Conservation (phyloP, 2,329 filamentous ascomycete genomes). For the Pseudogymnoascus destructans region DNA sequence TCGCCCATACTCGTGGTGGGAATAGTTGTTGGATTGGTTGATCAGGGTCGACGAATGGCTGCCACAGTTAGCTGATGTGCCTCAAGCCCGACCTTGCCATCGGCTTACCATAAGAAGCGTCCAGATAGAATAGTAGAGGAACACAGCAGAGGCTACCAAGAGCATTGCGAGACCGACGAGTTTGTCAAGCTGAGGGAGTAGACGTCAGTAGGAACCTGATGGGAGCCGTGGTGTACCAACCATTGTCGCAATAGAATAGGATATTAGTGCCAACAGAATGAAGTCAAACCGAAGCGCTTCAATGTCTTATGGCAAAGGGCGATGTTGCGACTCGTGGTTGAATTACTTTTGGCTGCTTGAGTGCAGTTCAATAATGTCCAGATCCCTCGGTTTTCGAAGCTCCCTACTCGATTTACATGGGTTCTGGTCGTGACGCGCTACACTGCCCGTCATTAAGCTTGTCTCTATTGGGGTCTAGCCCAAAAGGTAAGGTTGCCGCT, state of each 20-base stretch:
- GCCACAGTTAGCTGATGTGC: slow-evolving; percentile 14
- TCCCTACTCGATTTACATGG: slow-evolving; percentile 8
- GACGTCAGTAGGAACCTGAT: background rate
- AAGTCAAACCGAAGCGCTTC: background rate
- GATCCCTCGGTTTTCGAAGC: slow-evolving; percentile 8
- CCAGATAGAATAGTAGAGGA: slow-evolving; percentile 95
- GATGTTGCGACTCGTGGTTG: background rate
- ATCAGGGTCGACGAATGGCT: slow-evolving; percentile 95
- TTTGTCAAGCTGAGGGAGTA: slow-evolving; percentile 67
- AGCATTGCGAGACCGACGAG: slow-evolving; percentile 65
- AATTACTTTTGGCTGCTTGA: background rate
- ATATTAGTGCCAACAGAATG: slow-evolving; percentile 1
- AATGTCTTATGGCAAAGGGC: background rate
- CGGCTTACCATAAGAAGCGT: slow-evolving; percentile 79
- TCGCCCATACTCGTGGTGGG: slow-evolving; percentile 94
- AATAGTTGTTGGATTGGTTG: slow-evolving; percentile 92
- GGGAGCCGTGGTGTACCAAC: slow-evolving; percentile 14
- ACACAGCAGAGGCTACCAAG: slow-evolving; percentile 57
- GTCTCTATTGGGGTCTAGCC: slow-evolving; percentile 7
- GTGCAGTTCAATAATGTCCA: background rate
- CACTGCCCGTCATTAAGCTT: slow-evolving; percentile 7
- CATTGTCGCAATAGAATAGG: slow-evolving; percentile 22
- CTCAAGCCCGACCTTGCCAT: slow-evolving; percentile 50
- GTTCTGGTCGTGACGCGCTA: slow-evolving; percentile 7
- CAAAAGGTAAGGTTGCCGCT: slow-evolving; percentile 7